These are phyloP conservation scores for Microsporum ferrugineum DNA, from an alignment of 2,329 filamentous ascomycete genomes.

Conservation along the genomic window DNA sequence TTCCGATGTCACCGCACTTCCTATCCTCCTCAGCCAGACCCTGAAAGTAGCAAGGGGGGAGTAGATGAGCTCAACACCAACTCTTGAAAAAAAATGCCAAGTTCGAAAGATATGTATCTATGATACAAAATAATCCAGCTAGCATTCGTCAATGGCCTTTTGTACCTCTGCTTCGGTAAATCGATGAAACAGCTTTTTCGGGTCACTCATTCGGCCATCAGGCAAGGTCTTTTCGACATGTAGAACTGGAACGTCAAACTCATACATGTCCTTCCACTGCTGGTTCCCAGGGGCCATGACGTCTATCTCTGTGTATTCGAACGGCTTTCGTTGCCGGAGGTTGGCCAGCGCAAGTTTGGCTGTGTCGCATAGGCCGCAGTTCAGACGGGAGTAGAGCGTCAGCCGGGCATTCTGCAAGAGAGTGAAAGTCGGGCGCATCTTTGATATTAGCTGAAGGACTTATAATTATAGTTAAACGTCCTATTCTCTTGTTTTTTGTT, in stretches of 20 bases:
- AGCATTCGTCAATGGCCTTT: slow-evolving; percentile 39
- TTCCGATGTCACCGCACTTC: slow-evolving; percentile 38
- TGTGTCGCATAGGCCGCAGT: slow-evolving; percentile 51
- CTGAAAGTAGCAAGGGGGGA: slow-evolving; percentile 25
- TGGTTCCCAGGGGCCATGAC: slow-evolving; percentile 45
- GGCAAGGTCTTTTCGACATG: slow-evolving; percentile 42
- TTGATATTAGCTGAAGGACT: not conserved
- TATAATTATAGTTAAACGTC: not conserved
- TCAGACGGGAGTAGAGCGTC: slow-evolving; percentile 50
- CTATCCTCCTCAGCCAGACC: slow-evolving; percentile 29
- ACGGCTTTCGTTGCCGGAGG: slow-evolving; percentile 41
- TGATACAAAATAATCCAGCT: slow-evolving; percentile 1
- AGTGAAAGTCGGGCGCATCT: slow-evolving; percentile 16
- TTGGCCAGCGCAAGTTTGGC: slow-evolving; percentile 47
- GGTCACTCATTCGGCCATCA: slow-evolving; percentile 45
- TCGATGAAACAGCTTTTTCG: slow-evolving; percentile 51
- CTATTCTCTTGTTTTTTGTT: not conserved
- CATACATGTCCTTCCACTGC: slow-evolving; percentile 50
- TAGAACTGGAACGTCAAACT: slow-evolving; percentile 54
- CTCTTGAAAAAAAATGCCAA: not conserved
- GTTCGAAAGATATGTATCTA: not conserved
- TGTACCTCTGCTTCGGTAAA: slow-evolving; percentile 48
- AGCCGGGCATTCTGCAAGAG: slow-evolving; percentile 32
- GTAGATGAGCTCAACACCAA: not conserved
- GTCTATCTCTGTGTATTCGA: slow-evolving; percentile 49